Evolutionary conservation across 805 yeast species (phyloP).

Genomic region (Yarrowia osloensis): DNA sequence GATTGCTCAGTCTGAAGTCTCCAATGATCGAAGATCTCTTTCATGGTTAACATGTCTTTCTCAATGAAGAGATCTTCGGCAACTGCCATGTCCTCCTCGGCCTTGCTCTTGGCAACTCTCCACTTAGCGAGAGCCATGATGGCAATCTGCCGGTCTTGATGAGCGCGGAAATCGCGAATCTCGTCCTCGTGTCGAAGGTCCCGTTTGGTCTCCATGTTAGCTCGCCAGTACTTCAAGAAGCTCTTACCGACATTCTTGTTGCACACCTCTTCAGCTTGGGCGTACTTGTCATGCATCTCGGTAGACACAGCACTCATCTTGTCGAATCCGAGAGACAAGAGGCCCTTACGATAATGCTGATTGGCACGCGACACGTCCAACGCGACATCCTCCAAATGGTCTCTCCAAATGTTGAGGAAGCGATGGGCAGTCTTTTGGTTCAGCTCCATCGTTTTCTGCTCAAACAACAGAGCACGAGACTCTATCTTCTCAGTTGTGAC

Average conservation of each 20-base stretch:
- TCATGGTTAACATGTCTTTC: slow-evolving; percentile 17
- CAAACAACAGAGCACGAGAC: neutral
- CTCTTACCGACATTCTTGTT: neutral
- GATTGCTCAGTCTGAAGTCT: neutral
- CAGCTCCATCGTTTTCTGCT: neutral
- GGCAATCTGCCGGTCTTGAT: neutral
- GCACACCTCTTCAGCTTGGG: neutral
- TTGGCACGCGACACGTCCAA: neutral
- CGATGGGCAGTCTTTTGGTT: neutral
- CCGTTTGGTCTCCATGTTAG: neutral
- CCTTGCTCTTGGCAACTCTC: neutral
- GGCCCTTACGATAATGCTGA: neutral
- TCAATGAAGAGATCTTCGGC: slow-evolving; percentile 12
- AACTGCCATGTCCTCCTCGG: neutral
- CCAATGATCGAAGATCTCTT: slow-evolving; percentile 2
- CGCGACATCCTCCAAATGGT: slow-evolving; percentile 9
- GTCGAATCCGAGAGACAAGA: neutral
- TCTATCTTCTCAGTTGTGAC: neutral
- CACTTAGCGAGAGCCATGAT: neutral
- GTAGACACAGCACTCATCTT: neutral
- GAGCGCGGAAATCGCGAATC: neutral
- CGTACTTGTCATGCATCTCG: neutral
- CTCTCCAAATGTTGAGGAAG: slow-evolving; percentile 12
- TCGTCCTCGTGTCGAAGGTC: neutral
- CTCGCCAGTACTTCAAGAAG: neutral